phyloP scores from a whole-genome alignment of 352 stramenopile genomes.

The Phytophthora macrochlamydospora region DNA sequence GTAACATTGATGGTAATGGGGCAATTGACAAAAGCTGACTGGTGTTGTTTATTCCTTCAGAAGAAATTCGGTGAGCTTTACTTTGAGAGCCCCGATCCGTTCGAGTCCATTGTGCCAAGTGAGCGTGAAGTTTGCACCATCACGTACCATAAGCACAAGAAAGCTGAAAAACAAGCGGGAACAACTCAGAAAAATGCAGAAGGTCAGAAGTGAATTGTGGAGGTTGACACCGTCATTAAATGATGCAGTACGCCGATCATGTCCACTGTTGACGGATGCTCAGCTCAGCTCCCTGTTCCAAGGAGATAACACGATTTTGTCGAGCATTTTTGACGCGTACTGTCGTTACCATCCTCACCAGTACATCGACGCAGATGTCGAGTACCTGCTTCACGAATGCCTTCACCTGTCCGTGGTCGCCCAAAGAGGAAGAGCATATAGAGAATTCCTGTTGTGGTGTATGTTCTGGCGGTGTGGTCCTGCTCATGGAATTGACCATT shows the following conservation, averaged over 20 bases:
- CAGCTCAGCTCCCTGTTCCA: constrained; percentile 41
- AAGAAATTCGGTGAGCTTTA: constrained; percentile 65
- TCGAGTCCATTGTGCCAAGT: constrained; percentile 63
- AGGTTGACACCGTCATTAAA: constrained; percentile 7
- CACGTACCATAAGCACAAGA: constrained; percentile 47
- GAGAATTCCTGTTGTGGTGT: constrained; percentile 61
- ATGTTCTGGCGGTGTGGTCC: constrained; percentile 25
- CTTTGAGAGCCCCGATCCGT: constrained; percentile 72
- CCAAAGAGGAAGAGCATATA: constrained; percentile 72
- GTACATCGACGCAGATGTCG: constrained; percentile 56
- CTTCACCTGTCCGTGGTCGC: constrained; percentile 55
- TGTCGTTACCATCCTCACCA: constrained; percentile 41
- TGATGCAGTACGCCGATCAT: constrained; percentile 60
- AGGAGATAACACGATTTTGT: neutral
- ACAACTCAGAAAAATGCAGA: constrained; percentile 2
- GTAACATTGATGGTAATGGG: neutral
- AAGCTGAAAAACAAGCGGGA: constrained; percentile 7
- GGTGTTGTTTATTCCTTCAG: constrained; percentile 20
- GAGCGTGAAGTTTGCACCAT: constrained; percentile 66
- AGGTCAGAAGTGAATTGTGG: too few relatives aligned
- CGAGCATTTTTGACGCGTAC: neutral
- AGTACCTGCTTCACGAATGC: constrained; percentile 54
- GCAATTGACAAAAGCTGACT: neutral
- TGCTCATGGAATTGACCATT: too few relatives aligned
- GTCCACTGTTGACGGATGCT: constrained; percentile 65